Conservation (phyloP, 1,284 basidiomycete species). For the Microbotryomycetes sp. region DNA sequence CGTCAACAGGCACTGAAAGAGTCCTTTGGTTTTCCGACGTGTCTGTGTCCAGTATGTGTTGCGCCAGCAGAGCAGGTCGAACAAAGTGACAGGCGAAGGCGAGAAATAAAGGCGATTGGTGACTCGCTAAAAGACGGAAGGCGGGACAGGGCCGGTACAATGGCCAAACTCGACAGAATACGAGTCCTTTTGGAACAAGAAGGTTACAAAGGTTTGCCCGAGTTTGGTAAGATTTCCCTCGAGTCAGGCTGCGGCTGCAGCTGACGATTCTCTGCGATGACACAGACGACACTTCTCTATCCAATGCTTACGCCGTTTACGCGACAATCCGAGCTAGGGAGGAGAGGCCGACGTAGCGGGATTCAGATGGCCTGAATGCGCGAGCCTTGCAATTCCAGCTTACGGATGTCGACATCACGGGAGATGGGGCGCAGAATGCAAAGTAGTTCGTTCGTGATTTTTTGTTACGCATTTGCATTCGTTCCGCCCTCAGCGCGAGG, state of each 20-base stretch:
- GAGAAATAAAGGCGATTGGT: slow-evolving; percentile 21
- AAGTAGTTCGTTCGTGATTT: no score
- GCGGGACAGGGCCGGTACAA: slow-evolving; percentile 12
- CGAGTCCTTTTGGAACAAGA: slow-evolving; percentile 25
- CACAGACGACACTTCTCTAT: slow-evolving; percentile 5
- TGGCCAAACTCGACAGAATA: slow-evolving; percentile 26
- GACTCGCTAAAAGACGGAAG: slow-evolving; percentile 7
- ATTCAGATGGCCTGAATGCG: no score
- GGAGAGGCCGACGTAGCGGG: no score
- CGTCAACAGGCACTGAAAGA: slow-evolving; percentile 22
- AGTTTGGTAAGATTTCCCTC: slow-evolving; percentile 21
- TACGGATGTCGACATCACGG: no score
- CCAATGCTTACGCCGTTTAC: slow-evolving; percentile 10
- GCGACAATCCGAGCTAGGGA: neutral
- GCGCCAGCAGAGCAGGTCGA: slow-evolving; percentile 1
- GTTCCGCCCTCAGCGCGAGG: no score
- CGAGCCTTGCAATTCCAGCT: no score
- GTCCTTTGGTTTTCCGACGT: slow-evolving; percentile 31
- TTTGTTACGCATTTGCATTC: no score
- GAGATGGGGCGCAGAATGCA: no score
- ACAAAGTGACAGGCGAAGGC: slow-evolving; percentile 15
- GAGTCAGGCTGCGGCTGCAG: neutral
- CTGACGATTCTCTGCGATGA: neutral
- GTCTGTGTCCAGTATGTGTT: slow-evolving; percentile 29
- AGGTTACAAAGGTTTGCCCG: slow-evolving; percentile 30